Percentiles rank a stretch among this genome's conserved stretches.
phyloP scores from a whole-genome alignment of 768 basidiomycete genomes.

The Lactifluus volemus region DNA sequence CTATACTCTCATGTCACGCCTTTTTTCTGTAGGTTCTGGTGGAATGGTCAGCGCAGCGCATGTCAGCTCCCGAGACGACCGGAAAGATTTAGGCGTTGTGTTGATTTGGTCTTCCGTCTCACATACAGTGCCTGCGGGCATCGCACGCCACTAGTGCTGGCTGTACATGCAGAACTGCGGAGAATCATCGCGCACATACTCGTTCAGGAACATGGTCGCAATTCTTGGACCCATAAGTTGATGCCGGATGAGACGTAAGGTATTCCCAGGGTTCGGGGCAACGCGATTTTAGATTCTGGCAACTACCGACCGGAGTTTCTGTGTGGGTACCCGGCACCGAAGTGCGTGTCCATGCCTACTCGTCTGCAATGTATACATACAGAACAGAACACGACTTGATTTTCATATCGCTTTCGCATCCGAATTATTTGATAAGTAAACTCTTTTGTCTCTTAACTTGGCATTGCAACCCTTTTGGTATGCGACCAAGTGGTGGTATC shows the following conservation, averaged over 20 bases:
- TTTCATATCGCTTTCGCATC: neutral
- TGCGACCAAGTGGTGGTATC: no score
- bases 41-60: neutral
- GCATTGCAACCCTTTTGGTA: no score
- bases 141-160: no score
- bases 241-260: no score
- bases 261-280: no score
- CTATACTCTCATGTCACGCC: no score
- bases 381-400: neutral
- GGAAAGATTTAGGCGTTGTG: neutral
- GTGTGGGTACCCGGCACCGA: neutral
- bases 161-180: neutral
- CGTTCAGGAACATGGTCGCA: neutral
- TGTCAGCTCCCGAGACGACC: slow-evolving; percentile 10
- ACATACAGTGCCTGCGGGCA: neutral
- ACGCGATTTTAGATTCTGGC: no score
- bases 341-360: neutral
- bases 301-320: neutral
- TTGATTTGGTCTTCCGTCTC: neutral
- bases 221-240: neutral
- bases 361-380: no score
- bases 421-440: no score
- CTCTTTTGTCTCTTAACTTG: no score
- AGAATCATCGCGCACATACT: neutral
- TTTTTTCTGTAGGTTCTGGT: neutral